Evolutionary conservation across 208 protist genomes (phyloP).

Genomic region (Vickermania spadyakhi): DNA sequence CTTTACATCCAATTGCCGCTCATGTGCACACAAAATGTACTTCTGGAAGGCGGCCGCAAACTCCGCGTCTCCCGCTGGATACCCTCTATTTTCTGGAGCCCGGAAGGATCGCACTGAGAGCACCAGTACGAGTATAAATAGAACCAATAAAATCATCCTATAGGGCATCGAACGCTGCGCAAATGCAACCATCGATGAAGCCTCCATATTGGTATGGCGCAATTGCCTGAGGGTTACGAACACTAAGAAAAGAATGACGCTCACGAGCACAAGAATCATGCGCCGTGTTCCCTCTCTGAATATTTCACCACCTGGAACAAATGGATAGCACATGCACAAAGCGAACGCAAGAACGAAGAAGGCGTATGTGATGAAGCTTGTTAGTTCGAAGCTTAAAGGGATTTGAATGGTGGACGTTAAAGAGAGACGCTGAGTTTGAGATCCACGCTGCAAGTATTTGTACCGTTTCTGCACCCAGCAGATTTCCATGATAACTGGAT

Average conservation of each 20-base stretch:
- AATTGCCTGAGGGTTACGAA: slow-evolving; percentile 20
- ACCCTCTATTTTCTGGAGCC: background rate
- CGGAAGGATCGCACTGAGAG: background rate
- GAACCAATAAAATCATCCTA: background rate
- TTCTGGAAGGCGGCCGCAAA: background rate
- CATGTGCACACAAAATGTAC: background rate
- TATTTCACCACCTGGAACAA: slow-evolving; percentile 62
- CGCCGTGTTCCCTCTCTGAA: slow-evolving; percentile 40
- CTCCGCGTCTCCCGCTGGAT: background rate
- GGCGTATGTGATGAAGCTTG: slow-evolving; percentile 8
- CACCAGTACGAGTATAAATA: background rate
- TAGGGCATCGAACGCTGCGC: background rate
- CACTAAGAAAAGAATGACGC: background rate
- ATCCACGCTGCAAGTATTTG: slow-evolving; percentile 30
- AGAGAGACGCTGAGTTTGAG: background rate
- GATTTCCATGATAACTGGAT: slow-evolving; percentile 58
- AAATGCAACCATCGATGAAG: background rate
- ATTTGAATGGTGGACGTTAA: background rate
- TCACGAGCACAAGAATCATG: slow-evolving; percentile 25
- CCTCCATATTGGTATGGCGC: slow-evolving; percentile 7
- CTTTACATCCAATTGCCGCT: background rate
- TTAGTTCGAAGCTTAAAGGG: slow-evolving; percentile 26
- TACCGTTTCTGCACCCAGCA: slow-evolving; percentile 17
- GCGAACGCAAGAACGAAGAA: slow-evolving; percentile 20
- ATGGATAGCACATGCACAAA: slow-evolving; percentile 65